These are phyloP conservation scores for Globisporangium orthogonon DNA, from an alignment of 352 stramenopile genomes.

Conservation along the genomic window DNA sequence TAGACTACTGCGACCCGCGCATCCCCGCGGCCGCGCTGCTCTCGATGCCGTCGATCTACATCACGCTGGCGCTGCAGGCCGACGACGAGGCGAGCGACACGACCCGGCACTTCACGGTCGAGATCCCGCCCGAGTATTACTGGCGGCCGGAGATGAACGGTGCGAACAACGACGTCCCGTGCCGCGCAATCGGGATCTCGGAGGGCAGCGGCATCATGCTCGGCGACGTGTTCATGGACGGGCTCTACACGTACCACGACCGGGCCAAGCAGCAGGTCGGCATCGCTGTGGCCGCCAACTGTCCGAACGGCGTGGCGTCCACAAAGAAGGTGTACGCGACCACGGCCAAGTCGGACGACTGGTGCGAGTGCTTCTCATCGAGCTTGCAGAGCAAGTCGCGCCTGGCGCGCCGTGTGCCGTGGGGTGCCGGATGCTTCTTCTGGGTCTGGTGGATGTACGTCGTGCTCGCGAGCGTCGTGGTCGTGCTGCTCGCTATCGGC, in stretches of 20 bases:
- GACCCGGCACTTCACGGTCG: slow-evolving; percentile 62
- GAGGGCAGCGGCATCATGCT: slow-evolving; percentile 65
- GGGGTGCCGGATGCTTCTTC: slow-evolving; percentile 68
- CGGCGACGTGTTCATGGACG: slow-evolving; percentile 84
- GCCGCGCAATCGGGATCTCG: slow-evolving; percentile 71
- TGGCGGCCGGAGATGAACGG: slow-evolving; percentile 80
- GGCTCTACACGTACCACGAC: slow-evolving; percentile 73
- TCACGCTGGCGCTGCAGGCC: slow-evolving; percentile 57
- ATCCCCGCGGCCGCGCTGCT: slow-evolving; percentile 42
- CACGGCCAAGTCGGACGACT: slow-evolving; percentile 35
- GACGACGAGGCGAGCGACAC: slow-evolving; percentile 37
- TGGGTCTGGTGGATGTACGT: slow-evolving; percentile 87
- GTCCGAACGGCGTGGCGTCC: slow-evolving; percentile 63
- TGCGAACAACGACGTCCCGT: slow-evolving; percentile 36
- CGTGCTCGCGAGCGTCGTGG: slow-evolving; percentile 44
- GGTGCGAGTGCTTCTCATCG: slow-evolving; percentile 68
- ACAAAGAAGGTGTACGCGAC: slow-evolving; percentile 60
- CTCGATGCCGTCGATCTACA: slow-evolving; percentile 69
- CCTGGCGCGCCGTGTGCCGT: slow-evolving; percentile 51
- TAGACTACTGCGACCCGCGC: slow-evolving; percentile 65
- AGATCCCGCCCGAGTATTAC: slow-evolving; percentile 81
- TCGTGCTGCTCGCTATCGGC: slow-evolving; percentile 48
- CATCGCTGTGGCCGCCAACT: slow-evolving; percentile 69
- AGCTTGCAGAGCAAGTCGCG: slow-evolving; percentile 51
- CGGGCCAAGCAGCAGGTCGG: slow-evolving; percentile 46